A percentile compares a stretch with the other conserved stretches of the same genome.
phyloP scores from a whole-genome alignment of 78 protist species.

The Isochrysis galbana region DNA sequence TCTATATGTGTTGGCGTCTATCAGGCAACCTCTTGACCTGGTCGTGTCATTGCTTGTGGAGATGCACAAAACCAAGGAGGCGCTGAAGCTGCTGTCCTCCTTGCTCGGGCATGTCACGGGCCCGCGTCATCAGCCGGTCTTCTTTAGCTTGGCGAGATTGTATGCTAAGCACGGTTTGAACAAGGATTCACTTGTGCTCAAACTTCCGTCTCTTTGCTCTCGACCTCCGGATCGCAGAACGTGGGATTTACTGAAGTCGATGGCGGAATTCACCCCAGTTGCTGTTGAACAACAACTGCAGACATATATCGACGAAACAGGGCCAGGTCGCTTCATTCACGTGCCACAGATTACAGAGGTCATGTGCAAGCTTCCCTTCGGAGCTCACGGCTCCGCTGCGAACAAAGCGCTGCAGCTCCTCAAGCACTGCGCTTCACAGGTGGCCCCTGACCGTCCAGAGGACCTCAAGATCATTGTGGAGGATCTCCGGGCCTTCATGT shows the following conservation, averaged over 20 bases:
- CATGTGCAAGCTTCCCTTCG: not conserved
- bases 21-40: not conserved
- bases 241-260: not conserved
- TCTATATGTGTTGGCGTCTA: not conserved
- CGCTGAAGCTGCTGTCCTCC: not conserved
- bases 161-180: conserved; percentile 3
- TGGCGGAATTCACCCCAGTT: not conserved
- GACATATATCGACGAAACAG: not conserved
- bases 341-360: not conserved
- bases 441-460: not conserved
- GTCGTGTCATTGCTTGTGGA: not conserved
- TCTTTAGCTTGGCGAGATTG: not conserved
- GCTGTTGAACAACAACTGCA: not conserved
- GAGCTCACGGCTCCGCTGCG: not conserved
- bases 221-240: not conserved
- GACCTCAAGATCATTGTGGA: not conserved
- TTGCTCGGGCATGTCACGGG: not conserved
- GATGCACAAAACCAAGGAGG: not conserved
- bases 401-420: not conserved
- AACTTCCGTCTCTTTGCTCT: not conserved
- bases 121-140: not conserved
- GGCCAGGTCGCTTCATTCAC: not conserved
- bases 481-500: not conserved
- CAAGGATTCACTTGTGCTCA: not conserved
- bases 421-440: not conserved